Conservation (phyloP, 768 basidiomycete genomes). For the Gloeopeniophorella convolvens region DNA sequence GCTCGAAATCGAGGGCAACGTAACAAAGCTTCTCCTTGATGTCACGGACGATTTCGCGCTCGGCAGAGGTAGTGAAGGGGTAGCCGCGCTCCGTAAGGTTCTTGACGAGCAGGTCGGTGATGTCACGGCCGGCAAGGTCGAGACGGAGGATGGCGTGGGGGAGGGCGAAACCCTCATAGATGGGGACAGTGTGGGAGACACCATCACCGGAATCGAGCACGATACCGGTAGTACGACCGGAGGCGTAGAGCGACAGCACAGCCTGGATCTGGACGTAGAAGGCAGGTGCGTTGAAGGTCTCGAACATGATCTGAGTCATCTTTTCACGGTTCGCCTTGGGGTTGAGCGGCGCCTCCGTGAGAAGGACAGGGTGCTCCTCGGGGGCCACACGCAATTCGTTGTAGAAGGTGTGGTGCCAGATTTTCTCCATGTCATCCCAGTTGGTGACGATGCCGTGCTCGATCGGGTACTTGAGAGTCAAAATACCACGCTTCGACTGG, state of each 20-base stretch:
- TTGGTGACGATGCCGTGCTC: conserved; percentile 95
- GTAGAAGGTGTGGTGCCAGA: conserved; percentile 97
- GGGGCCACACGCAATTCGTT: conserved; percentile 74
- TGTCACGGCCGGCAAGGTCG: conserved; percentile 88
- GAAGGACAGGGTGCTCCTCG: conserved; percentile 67
- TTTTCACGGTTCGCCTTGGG: conserved; percentile 70
- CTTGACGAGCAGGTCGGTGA: conserved; percentile 81
- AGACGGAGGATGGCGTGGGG: conserved; percentile 92
- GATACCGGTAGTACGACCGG: conserved; percentile 91
- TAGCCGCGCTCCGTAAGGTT: conserved; percentile 88
- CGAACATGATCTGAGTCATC: conserved; percentile 78
- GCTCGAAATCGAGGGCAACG: conserved; percentile 90
- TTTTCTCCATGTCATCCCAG: conserved; percentile 99
- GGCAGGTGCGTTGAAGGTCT: conserved; percentile 69
- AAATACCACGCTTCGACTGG: conserved; percentile 91
- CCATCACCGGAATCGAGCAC: conserved; percentile 96
- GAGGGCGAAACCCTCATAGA: conserved; percentile 91
- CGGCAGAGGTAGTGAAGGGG: conserved; percentile 88
- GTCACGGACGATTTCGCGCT: conserved; percentile 91
- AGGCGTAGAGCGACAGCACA: conserved; percentile 78
- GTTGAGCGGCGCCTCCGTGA: conserved; percentile 69
- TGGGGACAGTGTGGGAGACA: conserved; percentile 93
- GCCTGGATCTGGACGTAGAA: conserved; percentile 74
- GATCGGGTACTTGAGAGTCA: conserved; percentile 89
- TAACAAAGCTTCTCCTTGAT: conserved; percentile 95